Percentiles rank a stretch among this genome's conserved stretches.
These are phyloP conservation scores for Talaromyces islandicus DNA, from an alignment of 2,329 filamentous ascomycete species.

Conservation along the genomic window DNA sequence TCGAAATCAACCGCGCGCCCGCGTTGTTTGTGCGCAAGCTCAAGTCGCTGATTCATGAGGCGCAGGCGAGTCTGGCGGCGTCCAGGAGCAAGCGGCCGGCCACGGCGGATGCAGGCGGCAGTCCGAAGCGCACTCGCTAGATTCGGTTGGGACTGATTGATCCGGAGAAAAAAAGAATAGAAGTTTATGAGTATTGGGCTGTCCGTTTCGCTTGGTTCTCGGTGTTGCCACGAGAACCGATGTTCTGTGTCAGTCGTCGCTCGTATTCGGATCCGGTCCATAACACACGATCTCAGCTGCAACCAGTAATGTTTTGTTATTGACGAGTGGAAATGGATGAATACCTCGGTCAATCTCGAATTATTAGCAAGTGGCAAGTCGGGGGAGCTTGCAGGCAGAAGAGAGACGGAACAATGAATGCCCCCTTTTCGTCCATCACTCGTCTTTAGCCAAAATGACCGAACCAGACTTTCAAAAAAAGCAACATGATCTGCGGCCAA, in stretches of 20 bases:
- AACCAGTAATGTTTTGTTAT: neutral
- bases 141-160: neutral
- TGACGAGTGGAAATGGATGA: neutral
- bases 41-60: constrained; percentile 23
- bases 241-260: neutral
- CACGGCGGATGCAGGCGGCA: constrained; percentile 10
- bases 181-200: neutral
- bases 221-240: neutral
- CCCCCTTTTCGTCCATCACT: neutral
- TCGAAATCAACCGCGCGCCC: constrained; percentile 39
- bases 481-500: neutral
- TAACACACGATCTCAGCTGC: neutral
- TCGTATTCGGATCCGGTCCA: neutral
- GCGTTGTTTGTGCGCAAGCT: constrained; percentile 29
- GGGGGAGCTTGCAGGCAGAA: too few species aligned
- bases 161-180: neutral
- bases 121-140: constrained; percentile 12
- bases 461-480: neutral
- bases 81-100: constrained; percentile 11
- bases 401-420: neutral
- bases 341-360: neutral
- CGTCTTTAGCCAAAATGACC: neutral
- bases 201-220: neutral
- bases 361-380: neutral
- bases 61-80: constrained; percentile 16